Evolutionary conservation across 192 early-diverging fungal genomes (phyloP), one percentile per base, ranked within the genome.

Genomic region (Endogone sp.): DNA sequence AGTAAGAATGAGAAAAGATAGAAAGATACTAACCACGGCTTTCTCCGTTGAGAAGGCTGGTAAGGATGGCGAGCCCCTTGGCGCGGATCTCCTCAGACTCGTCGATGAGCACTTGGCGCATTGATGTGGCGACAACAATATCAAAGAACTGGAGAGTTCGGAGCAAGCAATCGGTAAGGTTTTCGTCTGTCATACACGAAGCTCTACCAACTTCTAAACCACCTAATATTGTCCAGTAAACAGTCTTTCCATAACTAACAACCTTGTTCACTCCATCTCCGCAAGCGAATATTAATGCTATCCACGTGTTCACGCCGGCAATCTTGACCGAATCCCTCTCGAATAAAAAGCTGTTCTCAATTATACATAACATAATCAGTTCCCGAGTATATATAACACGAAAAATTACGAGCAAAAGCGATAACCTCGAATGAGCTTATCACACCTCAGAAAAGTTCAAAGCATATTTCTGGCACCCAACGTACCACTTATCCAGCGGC

Each of bases 401-500:
- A 49, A 16, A 0, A 16, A 11, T 6, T 6, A 16, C 37, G 37
- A 16, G 16, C 37, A 49, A 6, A 49, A 49, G 16, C 37, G 37
- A 49, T 16, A 49, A 16, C 37, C 37, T 1, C 16, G 6, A 49
- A 6, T 6, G 16, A 49, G 16, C 16, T 1, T 16, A 49, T 49
- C 37, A 6, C 1, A 11, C 16, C 16, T 49, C 37, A 11, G 37
- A 11, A 49, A 49, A n/a, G n/a, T n/a, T n/a, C n/a, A n/a, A n/a
- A n/a, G n/a, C n/a, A n/a, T n/a, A n/a, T n/a, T n/a, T n/a, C n/a
- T n/a, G n/a, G n/a, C 24, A 3, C 21, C 58, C 6, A 60, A 6
- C n/a, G 9, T 21, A 67, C 72, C 69, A 71, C 31, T 71, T 76
- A 11, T 23, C 29, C 13, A 76, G 64, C 8, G 74, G 74, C 4